phyloP scores from a whole-genome alignment of 1,284 basidiomycete genomes.

The Leccinum fuscescens region DNA sequence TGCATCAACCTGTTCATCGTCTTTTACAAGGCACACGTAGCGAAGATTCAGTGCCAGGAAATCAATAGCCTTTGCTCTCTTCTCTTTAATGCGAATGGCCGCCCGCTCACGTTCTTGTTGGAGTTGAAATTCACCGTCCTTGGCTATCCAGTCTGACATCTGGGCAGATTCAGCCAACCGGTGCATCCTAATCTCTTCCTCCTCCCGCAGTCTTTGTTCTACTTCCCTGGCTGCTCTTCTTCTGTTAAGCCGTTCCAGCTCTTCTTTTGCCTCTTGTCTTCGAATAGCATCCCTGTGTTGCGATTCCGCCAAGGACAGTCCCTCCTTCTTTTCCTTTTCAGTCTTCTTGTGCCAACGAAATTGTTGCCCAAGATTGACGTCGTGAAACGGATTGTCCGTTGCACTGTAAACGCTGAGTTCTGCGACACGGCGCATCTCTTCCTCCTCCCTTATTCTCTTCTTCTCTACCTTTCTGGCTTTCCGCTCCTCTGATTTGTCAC shows the following conservation, averaged over 20 bases:
- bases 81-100: slow-evolving; percentile 91
- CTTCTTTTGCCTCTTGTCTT: slow-evolving; percentile 90
- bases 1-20: slow-evolving; percentile 69
- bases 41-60: slow-evolving; percentile 91
- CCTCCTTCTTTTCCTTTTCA: slow-evolving; percentile 91
- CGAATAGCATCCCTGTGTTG: slow-evolving; percentile 79
- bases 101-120: slow-evolving; percentile 92
- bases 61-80: slow-evolving; percentile 93
- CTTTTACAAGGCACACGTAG: slow-evolving; percentile 74
- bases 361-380: slow-evolving; percentile 91
- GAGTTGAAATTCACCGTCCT: slow-evolving; percentile 96
- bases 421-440: slow-evolving; percentile 83
- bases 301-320: slow-evolving; percentile 78
- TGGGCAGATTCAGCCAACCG: slow-evolving; percentile 90
- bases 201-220: slow-evolving; percentile 84
- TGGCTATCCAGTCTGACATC: slow-evolving; percentile 97
- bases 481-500: slow-evolving; percentile 77
- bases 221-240: slow-evolving; percentile 90
- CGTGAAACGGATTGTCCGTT: slow-evolving; percentile 96
- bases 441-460: slow-evolving; percentile 77
- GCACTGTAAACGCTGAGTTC: slow-evolving; percentile 92
- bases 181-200: slow-evolving; percentile 88
- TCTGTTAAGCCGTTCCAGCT: slow-evolving; percentile 88
- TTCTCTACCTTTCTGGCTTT: slow-evolving; percentile 80
- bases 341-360: slow-evolving; percentile 99